phyloP scores from a whole-genome alignment of 805 yeast species.

The Wickerhamiella kurtzmanii region DNA sequence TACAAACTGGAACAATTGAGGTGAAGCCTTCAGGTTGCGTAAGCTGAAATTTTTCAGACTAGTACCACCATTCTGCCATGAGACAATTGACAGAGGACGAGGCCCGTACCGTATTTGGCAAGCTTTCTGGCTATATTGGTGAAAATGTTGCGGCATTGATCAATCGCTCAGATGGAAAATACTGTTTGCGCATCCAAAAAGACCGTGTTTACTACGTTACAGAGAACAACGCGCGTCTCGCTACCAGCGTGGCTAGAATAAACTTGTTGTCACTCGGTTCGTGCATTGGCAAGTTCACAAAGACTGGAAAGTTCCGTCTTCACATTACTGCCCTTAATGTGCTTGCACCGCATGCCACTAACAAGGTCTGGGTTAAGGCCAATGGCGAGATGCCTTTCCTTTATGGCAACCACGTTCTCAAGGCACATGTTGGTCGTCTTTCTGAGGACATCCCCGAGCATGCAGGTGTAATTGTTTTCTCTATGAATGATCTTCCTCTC shows the following conservation, averaged over 20 bases:
- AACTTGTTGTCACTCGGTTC: slow-evolving; percentile 86
- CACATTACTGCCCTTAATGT: slow-evolving; percentile 85
- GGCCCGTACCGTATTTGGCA: slow-evolving; percentile 89
- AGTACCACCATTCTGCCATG: slow-evolving; percentile 33
- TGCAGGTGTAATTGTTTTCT: slow-evolving; percentile 82
- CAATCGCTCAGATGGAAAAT: slow-evolving; percentile 71
- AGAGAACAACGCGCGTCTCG: slow-evolving; percentile 68
- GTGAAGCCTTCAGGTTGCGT: neutral
- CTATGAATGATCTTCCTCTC: slow-evolving; percentile 84
- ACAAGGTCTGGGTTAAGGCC: slow-evolving; percentile 88
- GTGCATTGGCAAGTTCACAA: slow-evolving; percentile 93
- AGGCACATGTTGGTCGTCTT: slow-evolving; percentile 94
- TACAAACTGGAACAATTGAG: neutral
- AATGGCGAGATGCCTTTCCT: slow-evolving; percentile 98
- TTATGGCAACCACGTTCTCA: slow-evolving; percentile 90
- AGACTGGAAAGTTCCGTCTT: slow-evolving; percentile 89
- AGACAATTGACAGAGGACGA: slow-evolving; percentile 95
- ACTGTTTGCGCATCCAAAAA: slow-evolving; percentile 89
- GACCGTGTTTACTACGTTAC: slow-evolving; percentile 87
- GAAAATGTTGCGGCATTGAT: slow-evolving; percentile 80
- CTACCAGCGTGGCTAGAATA: slow-evolving; percentile 80
- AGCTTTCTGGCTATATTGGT: slow-evolving; percentile 93
- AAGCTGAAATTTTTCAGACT: slow-evolving; percentile 1
- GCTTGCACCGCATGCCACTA: slow-evolving; percentile 76
- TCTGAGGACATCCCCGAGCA: slow-evolving; percentile 97